Base-by-base conservation (phyloP, 1,284 basidiomycete species). In the Marasmius sp. region DNA sequence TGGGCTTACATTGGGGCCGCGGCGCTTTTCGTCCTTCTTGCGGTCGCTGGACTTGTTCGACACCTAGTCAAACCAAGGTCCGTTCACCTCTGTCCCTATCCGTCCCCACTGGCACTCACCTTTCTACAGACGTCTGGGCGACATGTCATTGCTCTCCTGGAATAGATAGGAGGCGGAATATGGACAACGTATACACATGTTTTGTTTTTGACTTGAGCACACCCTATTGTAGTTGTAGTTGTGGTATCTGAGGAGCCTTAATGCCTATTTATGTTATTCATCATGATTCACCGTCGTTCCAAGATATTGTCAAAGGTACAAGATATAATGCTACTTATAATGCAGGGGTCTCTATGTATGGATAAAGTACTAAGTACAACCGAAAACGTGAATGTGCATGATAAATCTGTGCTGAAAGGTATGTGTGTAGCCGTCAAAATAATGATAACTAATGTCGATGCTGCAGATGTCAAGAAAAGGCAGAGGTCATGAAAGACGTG, bases 1-100 rank as follows among this genome's bases (percentile, higher is more conserved):
- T 95, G 95, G 89, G 93, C 95, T 3, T 99, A 98, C 72, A 91
- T 99, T 59, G 95, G 89, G 18, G 88, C 95, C 0, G 91, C 95
- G 0, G 88, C 84, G 10, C 80, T 98, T 18, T 97, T 97, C 71
- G 88, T 98, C 36, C 78, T 94, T 11, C 85, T 99, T 38, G 96
- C 94, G 6, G 75, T 98, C 58, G 81, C 89, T 11, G 95, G 97
- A 34, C 94, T 95, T n/a, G 86, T 93, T 60, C 84, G 95, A 63
- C 96, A 99, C 78, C 79, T 98, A 64, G 85, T 98, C 76, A 94
- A 90, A 75, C 97, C 97, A 64, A 89, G 97, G 85, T 94, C 77
- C 66, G 83, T 12, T 85, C 39, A 74, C 73, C 18, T 77, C 76
- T 50, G 73, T 76, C 74, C 18, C 56, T 18, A 20, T 7, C 12